Evolutionary conservation across 169 alveolate species (phyloP).

Genomic region (Eimeria acervulina): DNA sequence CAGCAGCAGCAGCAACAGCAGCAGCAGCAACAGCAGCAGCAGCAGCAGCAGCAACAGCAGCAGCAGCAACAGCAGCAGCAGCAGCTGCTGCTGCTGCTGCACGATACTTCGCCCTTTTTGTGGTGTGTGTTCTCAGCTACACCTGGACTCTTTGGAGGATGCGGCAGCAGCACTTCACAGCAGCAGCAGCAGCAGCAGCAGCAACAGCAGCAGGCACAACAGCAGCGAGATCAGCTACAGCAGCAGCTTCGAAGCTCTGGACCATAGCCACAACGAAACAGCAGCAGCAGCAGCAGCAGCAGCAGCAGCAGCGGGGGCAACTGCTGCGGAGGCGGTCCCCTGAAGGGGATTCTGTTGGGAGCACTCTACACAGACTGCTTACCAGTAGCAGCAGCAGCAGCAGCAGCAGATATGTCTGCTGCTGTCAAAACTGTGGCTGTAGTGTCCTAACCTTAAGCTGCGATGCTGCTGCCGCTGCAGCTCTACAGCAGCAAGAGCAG

Average conservation of each 20-base stretch:
- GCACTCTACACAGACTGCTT: neutral
- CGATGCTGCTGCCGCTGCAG: neutral
- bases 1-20: conserved; percentile 29
- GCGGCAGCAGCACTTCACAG: conserved; percentile 6
- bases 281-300: conserved; percentile 3
- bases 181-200: conserved; percentile 15
- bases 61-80: neutral
- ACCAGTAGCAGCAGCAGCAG: neutral
- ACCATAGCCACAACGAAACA: neutral
- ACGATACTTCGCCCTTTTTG: neutral
- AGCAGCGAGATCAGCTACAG: neutral
- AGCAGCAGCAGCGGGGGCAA: neutral
- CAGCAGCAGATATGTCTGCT: neutral
- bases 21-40: neutral
- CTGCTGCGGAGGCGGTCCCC: neutral
- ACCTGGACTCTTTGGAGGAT: conserved; percentile 15
- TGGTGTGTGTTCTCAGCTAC: conserved; percentile 3
- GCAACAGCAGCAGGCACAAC: neutral
- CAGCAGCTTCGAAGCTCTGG: neutral
- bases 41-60: neutral
- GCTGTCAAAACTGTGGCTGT: neutral
- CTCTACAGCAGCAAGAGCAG: neutral
- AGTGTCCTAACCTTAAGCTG: neutral
- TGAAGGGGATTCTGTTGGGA: neutral
- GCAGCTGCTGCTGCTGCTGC: conserved; percentile 7